A percentile compares a stretch with the other conserved stretches of the same genome.
phyloP scores from a whole-genome alignment of 78 protist species.

The slime mould (Dictyostelium discoideum) region DNA sequence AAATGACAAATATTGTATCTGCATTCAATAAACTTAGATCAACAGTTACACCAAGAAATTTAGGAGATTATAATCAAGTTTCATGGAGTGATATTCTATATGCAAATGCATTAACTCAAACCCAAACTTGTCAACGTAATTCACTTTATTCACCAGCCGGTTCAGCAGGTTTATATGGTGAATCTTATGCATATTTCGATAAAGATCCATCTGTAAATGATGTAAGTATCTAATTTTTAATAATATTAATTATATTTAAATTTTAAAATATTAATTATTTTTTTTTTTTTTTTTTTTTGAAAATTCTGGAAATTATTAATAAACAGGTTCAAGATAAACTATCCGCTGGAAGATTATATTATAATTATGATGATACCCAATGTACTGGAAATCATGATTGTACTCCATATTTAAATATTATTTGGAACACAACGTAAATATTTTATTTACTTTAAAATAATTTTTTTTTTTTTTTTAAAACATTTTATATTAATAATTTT shows the following conservation, averaged over 20 bases:
- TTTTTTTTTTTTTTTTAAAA: neutral
- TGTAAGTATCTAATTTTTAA: neutral
- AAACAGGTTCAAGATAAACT: neutral
- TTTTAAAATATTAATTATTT: neutral
- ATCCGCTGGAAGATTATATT: neutral
- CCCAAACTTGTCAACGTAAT: slow-evolving; percentile 25
- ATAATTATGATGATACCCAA: slow-evolving; percentile 49
- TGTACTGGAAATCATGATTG: slow-evolving; percentile 40
- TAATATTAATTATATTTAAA: neutral
- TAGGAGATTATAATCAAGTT: neutral
- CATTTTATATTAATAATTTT: neutral
- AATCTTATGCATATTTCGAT: neutral
- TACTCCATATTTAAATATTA: slow-evolving; percentile 45
- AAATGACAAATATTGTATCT: neutral
- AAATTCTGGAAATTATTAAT: too few relatives aligned
- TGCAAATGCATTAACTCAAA: neutral
- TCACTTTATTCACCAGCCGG: neutral
- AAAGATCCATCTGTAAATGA: slow-evolving; percentile 10
- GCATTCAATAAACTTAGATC: slow-evolving; percentile 14
- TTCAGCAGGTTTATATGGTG: slow-evolving; percentile 29
- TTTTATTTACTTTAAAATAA: neutral
- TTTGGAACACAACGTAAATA: slow-evolving; percentile 39
- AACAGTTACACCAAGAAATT: neutral
- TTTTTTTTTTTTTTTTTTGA: neutral
- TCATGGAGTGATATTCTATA: slow-evolving; percentile 11